Base-by-base conservation (phyloP, 2,329 filamentous ascomycete genomes). In the Claviceps lovelessii region DNA sequence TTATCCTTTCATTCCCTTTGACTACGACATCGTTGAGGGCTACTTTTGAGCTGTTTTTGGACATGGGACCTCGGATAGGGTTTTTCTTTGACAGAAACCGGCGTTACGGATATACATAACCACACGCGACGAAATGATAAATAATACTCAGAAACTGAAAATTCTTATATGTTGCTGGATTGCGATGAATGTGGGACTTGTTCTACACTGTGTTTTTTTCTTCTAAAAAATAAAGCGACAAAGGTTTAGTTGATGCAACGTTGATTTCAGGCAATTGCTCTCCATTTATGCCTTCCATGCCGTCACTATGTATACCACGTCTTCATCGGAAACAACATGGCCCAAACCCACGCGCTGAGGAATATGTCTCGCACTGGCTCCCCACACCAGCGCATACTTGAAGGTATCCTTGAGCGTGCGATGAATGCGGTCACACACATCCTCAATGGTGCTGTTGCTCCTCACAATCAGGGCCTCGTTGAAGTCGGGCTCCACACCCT, bases 351-450 rank as follows among this genome's bases (percentile, higher is more conserved):
- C 91, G 58, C 93, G 77, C 75, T 98, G 93, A 41, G 94, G 93
- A 41, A 97, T 78, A 75, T 98, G 94, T 64, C 89, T 83, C 41
- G 93, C 93, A 70, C 91, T 97, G 19, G 90, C 90, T 5, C 93
- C 93, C 94, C 94, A 98, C 0, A 98, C 93, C 61, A 97, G 73
- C 3, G 93, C 94, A 73, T 97, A 96, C 76, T 97, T 98, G 79
- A 97, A 98, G 5, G 90, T 95, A 59, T 98, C 94, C 80, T 97
- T 98, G 61, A 98, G 74, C 31, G 83, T 93, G 58, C 93, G 79
- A 73, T 98, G 93, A 61, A 98, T 87, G 63, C 88, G 83, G 70
- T 98, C 93, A 70, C 93, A 98, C 10, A 98, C 93, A 70, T 98
- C 91, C 72, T 97, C 93, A 65, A 98, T 90, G 13, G 84, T 88